A percentile compares a stretch with the other conserved stretches of the same genome.
Evolutionary conservation across 2,329 filamentous ascomycete genomes (phyloP).

Genomic region (Lithohypha guttulata): DNA sequence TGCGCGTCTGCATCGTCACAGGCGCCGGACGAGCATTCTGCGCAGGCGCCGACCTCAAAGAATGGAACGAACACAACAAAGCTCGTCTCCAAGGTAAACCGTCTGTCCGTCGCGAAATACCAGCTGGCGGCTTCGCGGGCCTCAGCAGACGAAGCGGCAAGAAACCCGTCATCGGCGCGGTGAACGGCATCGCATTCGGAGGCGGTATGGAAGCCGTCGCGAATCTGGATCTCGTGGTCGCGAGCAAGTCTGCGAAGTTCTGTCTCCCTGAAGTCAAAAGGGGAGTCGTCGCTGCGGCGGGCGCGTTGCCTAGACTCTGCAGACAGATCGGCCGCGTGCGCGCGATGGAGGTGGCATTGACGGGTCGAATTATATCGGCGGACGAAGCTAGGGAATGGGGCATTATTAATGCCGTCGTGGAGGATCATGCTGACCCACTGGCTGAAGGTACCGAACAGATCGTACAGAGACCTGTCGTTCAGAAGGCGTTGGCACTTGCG

Average conservation of each 20-base stretch:
- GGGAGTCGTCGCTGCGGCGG: slow-evolving; percentile 59
- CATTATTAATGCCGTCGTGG: slow-evolving; percentile 41
- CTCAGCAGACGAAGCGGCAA: slow-evolving; percentile 49
- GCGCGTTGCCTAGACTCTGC: slow-evolving; percentile 57
- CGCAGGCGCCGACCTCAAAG: slow-evolving; percentile 36
- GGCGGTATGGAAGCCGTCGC: slow-evolving; percentile 66
- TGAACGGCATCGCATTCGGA: slow-evolving; percentile 63
- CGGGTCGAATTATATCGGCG: slow-evolving; percentile 49
- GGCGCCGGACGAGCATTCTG: slow-evolving; percentile 35
- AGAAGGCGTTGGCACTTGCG: slow-evolving; percentile 50
- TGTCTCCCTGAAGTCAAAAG: slow-evolving; percentile 59
- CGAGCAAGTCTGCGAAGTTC: slow-evolving; percentile 46
- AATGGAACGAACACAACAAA: slow-evolving; percentile 26
- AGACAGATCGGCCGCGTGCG: slow-evolving; percentile 54
- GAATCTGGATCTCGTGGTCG: slow-evolving; percentile 62
- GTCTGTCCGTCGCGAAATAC: slow-evolving; percentile 13
- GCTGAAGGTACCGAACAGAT: not conserved
- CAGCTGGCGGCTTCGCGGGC: slow-evolving; percentile 28
- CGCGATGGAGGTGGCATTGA: slow-evolving; percentile 61
- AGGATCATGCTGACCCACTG: not conserved
- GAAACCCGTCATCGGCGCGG: slow-evolving; percentile 65
- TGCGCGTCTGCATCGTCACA: slow-evolving; percentile 33
- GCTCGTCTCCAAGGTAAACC: not conserved
- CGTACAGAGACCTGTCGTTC: not conserved
- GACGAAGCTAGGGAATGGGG: slow-evolving; percentile 54